Base-by-base conservation (phyloP, 1,284 basidiomycete genomes). In the Phylloboletellus chloephorus region DNA sequence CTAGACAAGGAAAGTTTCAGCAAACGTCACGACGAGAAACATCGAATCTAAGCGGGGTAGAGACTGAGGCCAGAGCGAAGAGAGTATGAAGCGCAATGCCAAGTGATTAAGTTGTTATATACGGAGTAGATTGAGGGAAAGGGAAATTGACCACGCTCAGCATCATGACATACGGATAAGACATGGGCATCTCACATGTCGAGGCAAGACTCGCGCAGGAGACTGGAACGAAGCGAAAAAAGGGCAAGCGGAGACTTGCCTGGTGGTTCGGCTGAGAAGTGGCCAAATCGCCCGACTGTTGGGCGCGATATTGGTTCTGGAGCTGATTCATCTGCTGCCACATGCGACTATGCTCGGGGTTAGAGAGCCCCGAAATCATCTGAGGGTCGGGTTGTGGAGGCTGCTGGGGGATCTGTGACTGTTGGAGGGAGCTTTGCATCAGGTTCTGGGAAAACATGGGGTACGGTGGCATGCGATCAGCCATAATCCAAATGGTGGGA, bases 241-340 rank as follows among this genome's bases (percentile, higher is more conserved):
- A 32, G 43, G 31, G 39, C 47, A 24, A 41, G 33, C 26, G 41
- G 30, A 43, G 33, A 70, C 71, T 62, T 47, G 71, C 77, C 74
- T 74, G 74, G 22, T 66, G 64, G 37, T 58, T 68, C 46, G 65
- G 57, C 55, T 67, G 68, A 17, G 60, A 51, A 17, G 57, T 39
- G 30, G 59, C 56, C 52, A 75, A 64, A 51, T 74, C 72, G 40
- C 51, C 54, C 16, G 67, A 63, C 51, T 63, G 66, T 43, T 67
- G 68, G 3, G 60, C 52, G 37, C 73, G 67, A 51, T 69, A 70
- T 51, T 67, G 66, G 39, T 65, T 64, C 52, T 67, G 69, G 28
- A 67, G 62, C 48, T 73, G 71, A 52, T 73, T 72, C 57, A 73
- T 66, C 56, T 77, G 74, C 59, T 73, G 71, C 78, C 78, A 82